Evolutionary conservation across 2,329 filamentous ascomycete species (phyloP), one percentile per base, ranked within the genome.

Genomic region (Colletotrichum truncatum): DNA sequence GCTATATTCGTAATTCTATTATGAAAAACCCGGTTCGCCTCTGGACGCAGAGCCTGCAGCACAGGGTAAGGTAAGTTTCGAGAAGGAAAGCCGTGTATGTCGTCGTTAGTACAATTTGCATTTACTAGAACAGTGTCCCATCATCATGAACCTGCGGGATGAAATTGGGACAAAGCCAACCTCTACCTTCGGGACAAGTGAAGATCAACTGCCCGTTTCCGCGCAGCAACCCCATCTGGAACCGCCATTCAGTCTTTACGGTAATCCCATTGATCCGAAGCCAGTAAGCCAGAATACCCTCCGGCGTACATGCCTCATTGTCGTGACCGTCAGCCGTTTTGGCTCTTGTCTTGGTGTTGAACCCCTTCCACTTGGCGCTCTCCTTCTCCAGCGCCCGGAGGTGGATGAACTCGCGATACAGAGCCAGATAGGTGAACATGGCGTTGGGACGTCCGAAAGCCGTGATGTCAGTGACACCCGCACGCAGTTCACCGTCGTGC

Each of bases 231-330:
- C 67, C 67, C 68, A 70, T 70, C 39, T 69, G 48, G 26, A 69
- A 70, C 21, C 61, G 58, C 68, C 68, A 70, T 3, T 69, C 68
- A 21, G 68, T 70, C 56, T 67, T 64, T n/a, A 70, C 68, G 14
- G 59, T 36, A n/a, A 70, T 66, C 12, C 67, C 67, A 21, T 69
- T 70, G 3, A 70, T 48, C 23, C 54, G 57, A 11, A 70, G 60
- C 67, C 67, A 70, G 21, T 70, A 70, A 14, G 59, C 64, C 18
- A 70, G 45, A 23, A 64, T 65, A 3, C 58, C 65, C 38, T 70
- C 68, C 3, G 68, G 68, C 9, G 67, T 70, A 18, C 68, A 70
- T 2, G 41, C 41, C 54, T 70, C 68, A n/a, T n/a, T n/a, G n/a
- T n/a, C n/a, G 38, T 65, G 51, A 4, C 60, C 67, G 6, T 57